phyloP scores from a whole-genome alignment of 371 early-diverging fungal species.

The Nematocida sp. region DNA sequence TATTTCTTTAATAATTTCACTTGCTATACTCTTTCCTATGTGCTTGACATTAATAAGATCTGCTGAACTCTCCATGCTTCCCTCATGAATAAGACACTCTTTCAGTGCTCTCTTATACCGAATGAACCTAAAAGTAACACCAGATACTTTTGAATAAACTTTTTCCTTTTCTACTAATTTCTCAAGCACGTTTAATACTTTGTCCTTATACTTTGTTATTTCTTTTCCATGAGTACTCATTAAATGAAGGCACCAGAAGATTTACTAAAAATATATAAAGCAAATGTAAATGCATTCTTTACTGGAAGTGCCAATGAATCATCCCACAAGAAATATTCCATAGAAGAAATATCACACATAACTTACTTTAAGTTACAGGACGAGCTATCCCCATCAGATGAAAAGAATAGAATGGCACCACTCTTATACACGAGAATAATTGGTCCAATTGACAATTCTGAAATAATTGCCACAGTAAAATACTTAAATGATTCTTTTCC shows the following conservation, averaged over 20 bases:
- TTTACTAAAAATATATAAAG: conserved; percentile 21
- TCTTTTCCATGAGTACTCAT: neutral
- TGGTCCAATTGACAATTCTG: neutral
- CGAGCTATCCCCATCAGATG: neutral
- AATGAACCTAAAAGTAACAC: conserved; percentile 5
- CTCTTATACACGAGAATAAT: conserved; percentile 15
- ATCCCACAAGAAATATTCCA: neutral
- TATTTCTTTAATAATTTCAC: conserved; percentile 2
- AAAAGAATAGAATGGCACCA: neutral
- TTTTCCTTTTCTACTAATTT: conserved; percentile 33
- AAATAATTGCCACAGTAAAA: neutral
- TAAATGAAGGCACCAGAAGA: conserved; percentile 22
- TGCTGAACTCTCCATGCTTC: neutral
- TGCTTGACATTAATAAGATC: conserved; percentile 10
- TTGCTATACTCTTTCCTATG: conserved; percentile 9
- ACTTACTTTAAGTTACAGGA: conserved; percentile 26
- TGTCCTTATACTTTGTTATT: neutral
- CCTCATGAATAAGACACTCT: conserved; percentile 27
- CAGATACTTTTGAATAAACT: conserved; percentile 23
- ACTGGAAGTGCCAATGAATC: neutral
- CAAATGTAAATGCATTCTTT: conserved; percentile 14
- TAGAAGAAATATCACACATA: conserved; percentile 2
- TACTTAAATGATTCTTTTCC: neutral
- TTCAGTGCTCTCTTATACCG: conserved; percentile 37
- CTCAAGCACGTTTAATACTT: neutral